These are phyloP conservation scores for Dianthus caryophyllus DNA, from an alignment of 148 eudicot species.

Conservation along the genomic window DNA sequence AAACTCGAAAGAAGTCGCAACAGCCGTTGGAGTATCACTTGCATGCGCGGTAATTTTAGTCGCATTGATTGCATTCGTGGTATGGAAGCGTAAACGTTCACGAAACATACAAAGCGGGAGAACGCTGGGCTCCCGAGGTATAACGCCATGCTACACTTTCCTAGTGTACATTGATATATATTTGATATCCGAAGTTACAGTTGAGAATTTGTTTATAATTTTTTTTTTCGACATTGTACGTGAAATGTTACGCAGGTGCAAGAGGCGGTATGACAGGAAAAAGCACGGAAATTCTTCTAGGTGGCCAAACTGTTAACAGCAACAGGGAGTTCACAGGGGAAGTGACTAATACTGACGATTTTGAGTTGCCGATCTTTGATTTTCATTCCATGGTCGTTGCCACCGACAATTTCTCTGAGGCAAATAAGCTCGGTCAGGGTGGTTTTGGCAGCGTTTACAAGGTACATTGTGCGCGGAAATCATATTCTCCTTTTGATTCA, in stretches of 20 bases:
- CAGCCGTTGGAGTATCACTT: conserved; percentile 33
- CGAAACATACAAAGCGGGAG: not conserved
- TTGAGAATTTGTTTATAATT: not conserved
- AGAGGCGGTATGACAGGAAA: conserved; percentile 22
- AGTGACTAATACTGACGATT: conserved; percentile 22
- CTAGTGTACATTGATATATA: not conserved
- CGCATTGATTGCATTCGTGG: conserved; percentile 25
- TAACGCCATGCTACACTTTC: too few species aligned
- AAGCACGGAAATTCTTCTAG: conserved; percentile 27
- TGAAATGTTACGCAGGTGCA: conserved; percentile 12
- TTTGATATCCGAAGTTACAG: not conserved
- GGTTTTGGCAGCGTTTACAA: conserved; percentile 42
- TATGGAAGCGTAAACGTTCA: conserved; percentile 28
- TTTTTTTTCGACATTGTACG: not conserved
- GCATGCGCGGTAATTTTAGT: conserved; percentile 30
- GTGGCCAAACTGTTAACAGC: conserved; percentile 20
- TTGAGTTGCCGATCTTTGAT: conserved; percentile 35
- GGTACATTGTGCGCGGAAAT: conserved; percentile 22
- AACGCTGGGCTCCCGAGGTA: conserved; percentile 34
- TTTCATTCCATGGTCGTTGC: conserved; percentile 29
- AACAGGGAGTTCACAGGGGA: conserved; percentile 32
- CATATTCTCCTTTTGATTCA: too few species aligned
- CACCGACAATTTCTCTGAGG: conserved; percentile 32
- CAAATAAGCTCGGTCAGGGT: conserved; percentile 38
- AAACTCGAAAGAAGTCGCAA: conserved; percentile 18